Evolutionary conservation across 768 basidiomycete genomes (phyloP), one percentile per base, ranked within the genome.

Genomic region (Boletus subparvulus): DNA sequence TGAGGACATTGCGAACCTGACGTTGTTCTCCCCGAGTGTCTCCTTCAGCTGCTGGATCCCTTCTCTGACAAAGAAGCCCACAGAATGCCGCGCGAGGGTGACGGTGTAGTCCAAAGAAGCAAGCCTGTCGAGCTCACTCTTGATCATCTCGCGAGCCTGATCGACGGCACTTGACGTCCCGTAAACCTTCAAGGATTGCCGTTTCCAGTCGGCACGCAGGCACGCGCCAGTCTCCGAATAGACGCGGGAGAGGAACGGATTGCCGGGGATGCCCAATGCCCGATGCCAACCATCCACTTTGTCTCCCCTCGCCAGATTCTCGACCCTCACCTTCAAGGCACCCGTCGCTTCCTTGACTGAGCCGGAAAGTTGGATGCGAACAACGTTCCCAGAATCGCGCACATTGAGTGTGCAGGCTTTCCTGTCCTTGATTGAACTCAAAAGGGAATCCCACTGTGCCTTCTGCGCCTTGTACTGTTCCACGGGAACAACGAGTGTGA

Each of bases 251-350:
- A 80, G 62, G 49, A 82, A 80, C 2, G 60, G 32, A 47, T 65
- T 73, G 9, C 21, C 61, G 6, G 36, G 32, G 58, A 35, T 46
- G 2, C 59, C 63, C 55, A 84, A 74, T 0, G 75, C 74, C 35
- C 73, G 68, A 66, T 85, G 83, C 84, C 83, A 86, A 35, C 75
- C 75, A 4, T 69, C 68, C 3, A 86, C 69, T 36, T 69, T 78
- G 40, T 81, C 78, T 6, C 85, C 85, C 24, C 73, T 73, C 3
- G 76, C 78, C 39, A 86, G 64, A 50, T 73, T 78, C 65, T 86
- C 85, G 0, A 83, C 80, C 50, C 84, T 72, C 13, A 86, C 84
- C 69, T 85, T 86, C 56, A 87, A 62, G 6, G 77, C 74, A 1
- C 85, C 85, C 2, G 80, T 75, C 2, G 76, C 77, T 60, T 80